Base-by-base conservation (phyloP, 495 filamentous ascomycete species). In the Penicillium chermesinum region DNA sequence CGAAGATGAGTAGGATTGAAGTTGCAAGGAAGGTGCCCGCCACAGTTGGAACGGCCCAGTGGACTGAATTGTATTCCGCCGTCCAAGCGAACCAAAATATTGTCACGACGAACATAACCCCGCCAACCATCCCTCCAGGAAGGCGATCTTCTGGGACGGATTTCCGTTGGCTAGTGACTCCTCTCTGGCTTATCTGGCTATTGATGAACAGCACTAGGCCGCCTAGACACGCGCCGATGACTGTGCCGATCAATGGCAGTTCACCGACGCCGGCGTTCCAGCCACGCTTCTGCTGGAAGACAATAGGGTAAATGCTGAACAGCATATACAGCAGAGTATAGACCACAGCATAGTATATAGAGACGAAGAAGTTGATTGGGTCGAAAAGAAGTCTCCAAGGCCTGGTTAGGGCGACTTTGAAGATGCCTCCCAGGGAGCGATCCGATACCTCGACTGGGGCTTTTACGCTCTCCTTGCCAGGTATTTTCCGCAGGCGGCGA, bases 41-140 rank as follows among this genome's bases (percentile, higher is more conserved):
- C 1, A 86, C 58, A 53, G 93, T 87, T 7, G 88, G 84, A 37
- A 79, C 69, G 14, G 83, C 76, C 81, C 86, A 88, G 59, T 87
- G 88, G 21, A 91, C 83, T n/a, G n/a, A n/a, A 0, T 69, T 69
- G 0, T 85, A 83, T 0, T 77, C 72, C 25, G 80, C 85, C 0
- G 89, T 95, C 87, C 86, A 90, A 8, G 80, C 77, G 59, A 95
- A 94, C 62, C 75, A 77, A 3, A 93, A 67, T 57, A 89, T 80
- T 33, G 86, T 87, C 19, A 85, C 63, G 0, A 88, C 80, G 0
- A 82, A 75, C 1, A 85, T 62, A 5, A 88, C 60, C 0, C 81
- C 69, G 3, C 82, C 86, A 19, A 91, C 69, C 44, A 74, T 81
- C 50, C 89, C 79, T 10, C 86, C 71, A 30, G 72, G 72, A n/a